Base-by-base conservation (phyloP, 495 filamentous ascomycete species). In the Hypoxylon perforatum region DNA sequence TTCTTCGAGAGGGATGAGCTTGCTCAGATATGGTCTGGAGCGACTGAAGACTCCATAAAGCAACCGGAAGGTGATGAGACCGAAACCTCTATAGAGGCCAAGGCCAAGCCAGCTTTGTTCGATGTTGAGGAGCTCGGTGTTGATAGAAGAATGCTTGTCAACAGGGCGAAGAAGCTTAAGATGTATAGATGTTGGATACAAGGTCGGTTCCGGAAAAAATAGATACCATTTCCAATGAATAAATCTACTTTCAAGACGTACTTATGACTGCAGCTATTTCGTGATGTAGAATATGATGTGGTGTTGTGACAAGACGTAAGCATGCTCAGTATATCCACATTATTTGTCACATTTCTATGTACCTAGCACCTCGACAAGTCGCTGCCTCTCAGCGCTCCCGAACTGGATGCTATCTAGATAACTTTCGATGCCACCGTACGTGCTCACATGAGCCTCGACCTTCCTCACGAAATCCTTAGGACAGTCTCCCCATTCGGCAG, bases 171-270 rank as follows among this genome's bases (percentile, higher is more conserved):
- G 66, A 89, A 92, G 76, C 77, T 97, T 8, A 98, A 98, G 79
- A 99, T 99, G 95, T 97, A 97, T 79, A 88, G 95, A 42, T 97
- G 93, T 81, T 93, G 95, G 95, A 89, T 98, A 75, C 95, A 99
- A 75, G 96, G 91, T 18, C 87, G 88, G 11, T 97, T 98, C 75
- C 82, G 77, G 60, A 99, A 97, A 78, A 85, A 86, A 73, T 83
- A 78, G 66, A 76, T 51, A 33, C 46, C 1, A 17, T 61, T 33
- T 25, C 22, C 39, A 45, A 70, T 21, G 35, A 21, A 23, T 53
- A 6, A 46, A 36, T 46, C 2, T 30, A 2, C n/a, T 1, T 11
- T n/a, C 15, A 33, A 41, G 55, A n/a, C n/a, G n/a, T n/a, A n/a
- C n/a, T n/a, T n/a, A n/a, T n/a, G n/a, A n/a, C n/a, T n/a, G 3